These are phyloP conservation scores for Coemansia sp. DNA, from an alignment of 192 early-diverging fungal genomes.

Conservation along the genomic window DNA sequence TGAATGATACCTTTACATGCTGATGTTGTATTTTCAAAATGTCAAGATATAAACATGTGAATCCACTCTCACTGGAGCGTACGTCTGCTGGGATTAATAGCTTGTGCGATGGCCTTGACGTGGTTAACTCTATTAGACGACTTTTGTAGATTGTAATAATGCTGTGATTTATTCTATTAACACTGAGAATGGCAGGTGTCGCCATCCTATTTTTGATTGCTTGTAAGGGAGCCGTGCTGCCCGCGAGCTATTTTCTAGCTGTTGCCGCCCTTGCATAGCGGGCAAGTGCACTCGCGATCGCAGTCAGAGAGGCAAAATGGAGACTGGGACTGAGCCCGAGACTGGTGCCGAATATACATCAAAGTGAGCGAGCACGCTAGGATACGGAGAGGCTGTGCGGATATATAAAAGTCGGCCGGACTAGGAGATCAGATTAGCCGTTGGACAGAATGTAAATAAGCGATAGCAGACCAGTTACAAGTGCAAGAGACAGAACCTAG, in stretches of 20 bases:
- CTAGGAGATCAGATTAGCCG: not conserved
- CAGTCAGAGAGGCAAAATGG: not conserved
- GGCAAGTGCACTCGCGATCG: constrained; percentile 10
- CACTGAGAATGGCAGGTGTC: not conserved
- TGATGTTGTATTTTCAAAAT: too few species aligned
- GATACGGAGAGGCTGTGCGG: not conserved
- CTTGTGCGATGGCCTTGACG: too few species aligned
- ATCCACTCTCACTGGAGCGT: too few species aligned
- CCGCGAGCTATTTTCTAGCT: not conserved
- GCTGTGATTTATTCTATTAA: constrained; percentile 1
- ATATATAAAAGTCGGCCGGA: not conserved
- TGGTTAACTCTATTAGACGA: not conserved
- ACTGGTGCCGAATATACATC: not conserved
- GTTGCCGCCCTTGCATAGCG: not conserved
- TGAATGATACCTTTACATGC: not conserved
- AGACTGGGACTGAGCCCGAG: not conserved
- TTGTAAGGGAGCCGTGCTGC: not conserved
- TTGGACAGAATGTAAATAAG: not conserved
- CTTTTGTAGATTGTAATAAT: not conserved
- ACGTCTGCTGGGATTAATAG: too few species aligned
- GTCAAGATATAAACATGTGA: too few species aligned
- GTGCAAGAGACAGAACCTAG: not conserved
- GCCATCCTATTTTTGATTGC: constrained; percentile 6
- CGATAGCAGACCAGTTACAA: not conserved
- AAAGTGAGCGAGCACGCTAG: not conserved